Evolutionary conservation across 1,139 yeast genomes (phyloP).

Genomic region (Cylindricascospora bacillispora): DNA sequence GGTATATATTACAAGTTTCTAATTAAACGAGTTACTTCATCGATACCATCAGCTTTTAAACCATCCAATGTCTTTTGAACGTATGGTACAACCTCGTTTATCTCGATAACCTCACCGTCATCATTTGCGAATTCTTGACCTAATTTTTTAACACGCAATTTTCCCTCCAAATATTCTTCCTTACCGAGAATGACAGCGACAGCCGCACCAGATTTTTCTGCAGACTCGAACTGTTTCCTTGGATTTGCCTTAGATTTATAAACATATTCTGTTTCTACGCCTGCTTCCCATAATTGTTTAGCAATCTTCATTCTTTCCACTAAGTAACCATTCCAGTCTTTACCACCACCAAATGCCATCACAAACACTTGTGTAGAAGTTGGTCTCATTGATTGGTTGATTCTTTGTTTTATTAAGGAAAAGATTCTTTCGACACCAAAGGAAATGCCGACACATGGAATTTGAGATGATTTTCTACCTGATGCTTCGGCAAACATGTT

Average conservation of each 20-base stretch:
- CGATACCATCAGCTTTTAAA: constrained; percentile 31
- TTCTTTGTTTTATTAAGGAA: constrained; percentile 72
- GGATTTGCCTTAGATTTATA: constrained; percentile 89
- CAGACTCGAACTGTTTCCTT: constrained; percentile 93
- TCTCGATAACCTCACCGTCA: constrained; percentile 65
- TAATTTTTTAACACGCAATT: constrained; percentile 70
- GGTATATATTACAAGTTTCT: constrained; percentile 38
- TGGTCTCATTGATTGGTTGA: constrained; percentile 53
- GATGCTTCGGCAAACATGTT: constrained; percentile 85
- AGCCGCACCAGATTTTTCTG: constrained; percentile 87
- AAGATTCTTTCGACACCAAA: constrained; percentile 94
- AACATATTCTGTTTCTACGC: constrained; percentile 79
- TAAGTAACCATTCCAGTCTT: constrained; percentile 85
- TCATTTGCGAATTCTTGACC: constrained; percentile 85
- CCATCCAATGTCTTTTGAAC: constrained; percentile 43
- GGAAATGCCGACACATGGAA: constrained; percentile 95
- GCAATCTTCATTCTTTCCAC: constrained; percentile 84
- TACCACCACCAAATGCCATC: constrained; percentile 98
- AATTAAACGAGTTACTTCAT: constrained; percentile 47
- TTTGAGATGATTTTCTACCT: constrained; percentile 65
- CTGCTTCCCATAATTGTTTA: constrained; percentile 73
- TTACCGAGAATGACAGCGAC: constrained; percentile 89
- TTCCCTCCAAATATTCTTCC: constrained; percentile 70
- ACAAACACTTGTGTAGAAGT: constrained; percentile 84
- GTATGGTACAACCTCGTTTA: constrained; percentile 43